Evolutionary conservation across 1,139 yeast species (phyloP).

Genomic region (Hemisphaericaspora xylofermentans): DNA sequence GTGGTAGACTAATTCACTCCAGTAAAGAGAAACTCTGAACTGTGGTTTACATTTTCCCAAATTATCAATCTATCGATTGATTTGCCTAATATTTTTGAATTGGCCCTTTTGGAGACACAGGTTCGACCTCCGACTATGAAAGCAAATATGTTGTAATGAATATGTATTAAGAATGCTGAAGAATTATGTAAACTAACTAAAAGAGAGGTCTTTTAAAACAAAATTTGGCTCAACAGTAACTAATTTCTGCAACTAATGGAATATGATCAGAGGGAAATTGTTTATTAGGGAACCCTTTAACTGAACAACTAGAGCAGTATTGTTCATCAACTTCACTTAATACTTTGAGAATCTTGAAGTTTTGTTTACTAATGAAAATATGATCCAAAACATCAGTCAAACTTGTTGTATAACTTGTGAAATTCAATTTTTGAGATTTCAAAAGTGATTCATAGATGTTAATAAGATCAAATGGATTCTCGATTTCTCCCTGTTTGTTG

Average conservation of each 20-base stretch:
- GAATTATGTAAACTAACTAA: neutral
- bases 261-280: constrained; percentile 47
- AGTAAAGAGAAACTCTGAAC: no score
- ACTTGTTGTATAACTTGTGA: constrained; percentile 52
- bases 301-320: constrained; percentile 16
- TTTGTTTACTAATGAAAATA: constrained; percentile 50
- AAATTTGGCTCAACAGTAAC: constrained; percentile 3
- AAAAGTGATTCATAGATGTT: constrained; percentile 22
- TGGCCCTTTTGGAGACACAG: no score
- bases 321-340: constrained; percentile 23
- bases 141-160: no score
- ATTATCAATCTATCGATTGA: no score
- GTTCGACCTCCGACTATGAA: no score
- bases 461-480: constrained; percentile 22
- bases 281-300: constrained; percentile 38
- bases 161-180: neutral
- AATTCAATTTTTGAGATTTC: constrained; percentile 25
- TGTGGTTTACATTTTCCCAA: no score
- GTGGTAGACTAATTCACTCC: no score
- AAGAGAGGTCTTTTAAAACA: neutral
- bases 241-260: constrained; percentile 26
- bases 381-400: constrained; percentile 56
- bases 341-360: constrained; percentile 17
- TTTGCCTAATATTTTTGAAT: no score
- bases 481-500: constrained; percentile 13